Evolutionary conservation across 257 asterid genomes (phyloP), one percentile per base, ranked within the genome.

Genomic region (Primulina tabacum): DNA sequence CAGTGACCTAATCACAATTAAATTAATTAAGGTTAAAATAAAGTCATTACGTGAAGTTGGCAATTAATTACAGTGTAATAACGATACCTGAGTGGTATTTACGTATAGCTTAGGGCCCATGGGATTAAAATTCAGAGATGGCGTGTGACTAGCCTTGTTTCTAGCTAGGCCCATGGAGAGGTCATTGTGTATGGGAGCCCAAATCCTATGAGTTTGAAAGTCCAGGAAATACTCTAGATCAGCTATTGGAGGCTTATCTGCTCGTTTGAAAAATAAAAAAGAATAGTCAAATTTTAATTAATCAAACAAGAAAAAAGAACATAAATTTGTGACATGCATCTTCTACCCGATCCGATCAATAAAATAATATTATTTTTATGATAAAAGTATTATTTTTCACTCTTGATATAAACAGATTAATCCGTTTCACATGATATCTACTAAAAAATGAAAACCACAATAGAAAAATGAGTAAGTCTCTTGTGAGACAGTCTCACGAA

Each of bases 231-330:
- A 87, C 73, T 85, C 84, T 29, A 91, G 43, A 72, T 92, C 98
- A 14, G 76, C 84, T 55, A 92, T 80, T 0, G 96, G 96, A n/a
- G 99, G 99, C 75, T 93, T 90, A 40, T 93, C 98, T 92, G 92
- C 65, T 64, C 29, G 68, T 35, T 50, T 47, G 47, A 8, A 8
- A 43, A 40, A 37, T 35, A 21, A 29, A 26, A 26, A 33, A 38
- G 12, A 40, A 6, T 65, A 7, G n/a, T 37, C 2, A 60, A 28
- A 63, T n/a, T 9, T 55, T 32, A 55, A 56, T 63, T n/a, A 2
- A 61, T 53, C 7, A 61, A 2, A 57, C 7, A 18, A 8, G 10
- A n/a, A 28, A 20, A 64, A 26, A 29, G 50, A 24, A 24, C 26
- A 24, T 1, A 24, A 24, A 24, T 24, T 24, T 24, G 26, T 24